Base-by-base conservation (phyloP, 2,329 filamentous ascomycete genomes). In the Chrysoporthe puriensis region DNA sequence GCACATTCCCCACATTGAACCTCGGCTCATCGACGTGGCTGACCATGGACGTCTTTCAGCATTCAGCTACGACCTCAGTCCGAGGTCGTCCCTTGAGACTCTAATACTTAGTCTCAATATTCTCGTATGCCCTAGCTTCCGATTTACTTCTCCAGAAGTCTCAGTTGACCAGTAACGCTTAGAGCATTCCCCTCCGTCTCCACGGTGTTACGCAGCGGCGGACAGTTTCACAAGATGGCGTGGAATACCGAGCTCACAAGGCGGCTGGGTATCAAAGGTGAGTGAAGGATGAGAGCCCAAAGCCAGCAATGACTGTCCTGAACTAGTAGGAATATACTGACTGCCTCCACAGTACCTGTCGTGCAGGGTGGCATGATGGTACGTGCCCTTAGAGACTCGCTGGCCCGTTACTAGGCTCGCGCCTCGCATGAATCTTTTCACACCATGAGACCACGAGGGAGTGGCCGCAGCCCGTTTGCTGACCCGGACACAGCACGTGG, bases 281-380 rank as follows among this genome's bases (percentile, higher is more conserved):
- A 54, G 69, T 70, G 18, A 44, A 26, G 7, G n/a, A 26, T 16
- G 18, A 2, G 36, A 7, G n/a, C 56, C 13, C 7, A 7, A 36
- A n/a, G 40, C n/a, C 16, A 60, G 9, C 5, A 18, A 42, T 2
- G 8, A 59, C 43, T 59, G 9, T 43, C 4, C 36, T 32, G 36
- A 32, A 42, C 8, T 6, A n/a, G 13, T 54, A 21, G 50, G 11
- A 34, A 14, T 21, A 32, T 11, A 70, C 76, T 77, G 68, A 78
- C 72, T 63, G 48, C 36, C 63, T 40, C 63, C 63, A 59, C 73
- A 92, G 90, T 95, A 72, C 92, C 92, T 74, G 84, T 96, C 70
- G 90, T 96, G 68, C 92, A 96, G 79, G 92, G 92, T 77, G 92
- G 92, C 75, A 95, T 96, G 92, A 79, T 76, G 77, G 69, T 70